Evolutionary conservation across 169 alveolate genomes (phyloP).

Genomic region (Fabrea salina): DNA sequence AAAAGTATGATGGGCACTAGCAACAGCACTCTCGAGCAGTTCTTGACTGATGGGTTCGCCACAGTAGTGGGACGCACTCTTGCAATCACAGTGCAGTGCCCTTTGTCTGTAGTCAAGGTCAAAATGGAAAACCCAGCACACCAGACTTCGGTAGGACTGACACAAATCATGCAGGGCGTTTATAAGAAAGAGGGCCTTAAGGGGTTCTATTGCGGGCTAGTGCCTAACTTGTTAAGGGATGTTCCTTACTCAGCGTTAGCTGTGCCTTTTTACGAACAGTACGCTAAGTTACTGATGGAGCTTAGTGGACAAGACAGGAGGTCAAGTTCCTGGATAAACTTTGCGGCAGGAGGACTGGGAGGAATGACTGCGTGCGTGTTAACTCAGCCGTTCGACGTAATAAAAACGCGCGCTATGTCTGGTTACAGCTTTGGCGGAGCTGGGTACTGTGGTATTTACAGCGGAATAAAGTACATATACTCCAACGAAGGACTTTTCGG

Average conservation of each 20-base stretch:
- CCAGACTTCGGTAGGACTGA: not conserved
- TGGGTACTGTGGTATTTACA: not conserved
- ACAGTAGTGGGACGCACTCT: not conserved
- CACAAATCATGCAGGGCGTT: not conserved
- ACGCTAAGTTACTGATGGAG: not conserved
- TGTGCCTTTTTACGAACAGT: slow-evolving; percentile 13
- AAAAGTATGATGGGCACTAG: not conserved
- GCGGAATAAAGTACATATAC: not conserved
- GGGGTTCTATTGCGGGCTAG: not conserved
- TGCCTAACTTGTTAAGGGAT: slow-evolving; percentile 3
- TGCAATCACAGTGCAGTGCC: not conserved
- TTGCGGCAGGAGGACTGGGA: not conserved
- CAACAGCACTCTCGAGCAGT: not conserved
- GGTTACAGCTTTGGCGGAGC: not conserved
- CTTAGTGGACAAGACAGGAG: not conserved
- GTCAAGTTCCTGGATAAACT: not conserved
- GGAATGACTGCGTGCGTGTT: not conserved
- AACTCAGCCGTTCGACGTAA: slow-evolving; percentile 9
- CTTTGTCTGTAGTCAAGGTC: not conserved
- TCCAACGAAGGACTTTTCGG: not conserved
- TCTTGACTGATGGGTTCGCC: not conserved
- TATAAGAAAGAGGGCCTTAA: slow-evolving; percentile 2
- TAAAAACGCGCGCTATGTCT: not conserved
- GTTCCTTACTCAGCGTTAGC: not conserved
- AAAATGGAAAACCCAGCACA: not conserved